These are phyloP conservation scores for Eucalyptus sp. DNA, from an alignment of 345 rosid genomes.

Conservation along the genomic window DNA sequence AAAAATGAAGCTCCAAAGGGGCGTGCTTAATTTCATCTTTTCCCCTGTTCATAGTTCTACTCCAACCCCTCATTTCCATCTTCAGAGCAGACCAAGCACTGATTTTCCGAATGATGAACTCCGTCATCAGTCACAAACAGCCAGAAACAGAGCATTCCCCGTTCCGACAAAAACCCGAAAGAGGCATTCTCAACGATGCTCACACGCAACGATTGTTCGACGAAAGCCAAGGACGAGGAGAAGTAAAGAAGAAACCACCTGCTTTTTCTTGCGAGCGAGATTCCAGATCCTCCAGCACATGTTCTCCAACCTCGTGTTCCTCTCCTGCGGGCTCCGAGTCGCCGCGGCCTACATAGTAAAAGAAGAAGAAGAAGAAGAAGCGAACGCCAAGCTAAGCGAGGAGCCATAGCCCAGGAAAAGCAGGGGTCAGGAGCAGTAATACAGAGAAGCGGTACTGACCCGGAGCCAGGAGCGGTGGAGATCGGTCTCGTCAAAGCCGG, in stretches of 20 bases:
- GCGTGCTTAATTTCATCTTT: neutral
- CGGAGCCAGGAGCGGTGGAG: conserved; percentile 80
- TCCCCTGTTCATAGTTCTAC: neutral
- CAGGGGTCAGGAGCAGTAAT: conserved; percentile 35
- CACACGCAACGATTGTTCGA: conserved; percentile 55
- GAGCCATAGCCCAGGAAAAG: neutral
- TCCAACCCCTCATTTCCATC: neutral
- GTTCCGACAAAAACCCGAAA: neutral
- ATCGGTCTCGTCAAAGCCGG: conserved; percentile 97
- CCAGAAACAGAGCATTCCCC: neutral
- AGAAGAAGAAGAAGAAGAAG: neutral
- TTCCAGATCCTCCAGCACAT: conserved; percentile 99
- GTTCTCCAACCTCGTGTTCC: conserved; percentile 96
- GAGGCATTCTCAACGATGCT: conserved; percentile 31
- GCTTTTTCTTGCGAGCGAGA: conserved; percentile 96
- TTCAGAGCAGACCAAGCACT: neutral
- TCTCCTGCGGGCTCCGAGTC: conserved; percentile 95
- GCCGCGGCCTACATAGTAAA: conserved; percentile 56
- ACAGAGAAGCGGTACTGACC: conserved; percentile 63
- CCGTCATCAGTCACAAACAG: neutral
- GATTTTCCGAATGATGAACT: neutral
- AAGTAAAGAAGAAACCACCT: conserved; percentile 44
- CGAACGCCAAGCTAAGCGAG: neutral
- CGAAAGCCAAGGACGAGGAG: neutral
- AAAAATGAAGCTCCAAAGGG: neutral